Base-by-base conservation (phyloP, 106 monocot genomes). In the Platanthera zijinensis region DNA sequence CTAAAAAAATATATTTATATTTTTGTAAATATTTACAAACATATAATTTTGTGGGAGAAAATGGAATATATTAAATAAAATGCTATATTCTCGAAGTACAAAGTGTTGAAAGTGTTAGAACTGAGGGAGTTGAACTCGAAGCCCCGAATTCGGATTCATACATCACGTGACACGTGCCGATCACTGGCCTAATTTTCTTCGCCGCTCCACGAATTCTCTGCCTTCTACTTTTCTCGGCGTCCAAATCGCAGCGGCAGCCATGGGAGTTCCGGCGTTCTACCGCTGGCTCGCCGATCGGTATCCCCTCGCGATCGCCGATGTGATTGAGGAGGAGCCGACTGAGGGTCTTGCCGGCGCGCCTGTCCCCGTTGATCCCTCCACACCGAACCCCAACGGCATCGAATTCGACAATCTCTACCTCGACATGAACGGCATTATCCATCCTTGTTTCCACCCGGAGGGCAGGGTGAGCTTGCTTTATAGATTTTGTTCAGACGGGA, bases 221-320 rank as follows among this genome's bases (percentile, higher is more conserved):
- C 59, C 5, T 5, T 18, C 39, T 39, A 39, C 39, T 39, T 39
- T 39, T 39, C 39, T 39, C 8, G 0, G 18, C 4, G 8, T n/a
- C 59, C 59, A 59, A 59, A 59, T 18, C 59, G 62, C 19, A 5
- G 66, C 66, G 32, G 28, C 66, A 8, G 32, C 66, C 11, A 97
- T 97, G 97, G 97, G 97, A 75, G 97, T 97, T 13, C 97, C 97
- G 14, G 94, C 97, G 14, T 97, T 97, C 76, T 97, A 88, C 78
- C 82, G 97, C 63, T 97, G 97, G 97, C 85, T 97, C 15, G 94
- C 89, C 57, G 97, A 97, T 83, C 87, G 91, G 18, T 97, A 97
- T 80, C 89, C 97, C 13, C 86, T 88, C 76, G 81, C 94, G 80
- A 86, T 97, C 51, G 69, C 84, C 61, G 91, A 97, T 80, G 97